Percentiles rank a stretch among this genome's conserved stretches.
Evolutionary conservation across 352 stramenopile genomes (phyloP).

Genomic region (Phytophthora sansomeana): DNA sequence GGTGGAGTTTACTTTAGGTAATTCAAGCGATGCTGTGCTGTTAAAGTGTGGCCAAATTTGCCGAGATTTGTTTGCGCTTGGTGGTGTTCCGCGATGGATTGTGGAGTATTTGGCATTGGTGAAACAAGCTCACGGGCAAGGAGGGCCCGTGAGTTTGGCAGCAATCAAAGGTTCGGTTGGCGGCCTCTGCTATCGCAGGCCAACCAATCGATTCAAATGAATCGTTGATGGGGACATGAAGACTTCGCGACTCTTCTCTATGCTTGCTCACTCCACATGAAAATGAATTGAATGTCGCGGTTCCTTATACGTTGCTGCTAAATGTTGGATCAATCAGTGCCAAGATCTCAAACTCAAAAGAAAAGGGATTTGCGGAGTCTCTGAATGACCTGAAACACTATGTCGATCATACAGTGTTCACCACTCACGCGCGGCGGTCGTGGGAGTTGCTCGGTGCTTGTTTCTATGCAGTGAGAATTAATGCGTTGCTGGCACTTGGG

Average conservation of each 20-base stretch:
- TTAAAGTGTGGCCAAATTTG: not conserved
- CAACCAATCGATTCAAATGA: not conserved
- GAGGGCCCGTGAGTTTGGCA: not conserved
- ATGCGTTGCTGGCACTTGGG: conserved; percentile 39
- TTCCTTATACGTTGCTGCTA: conserved; percentile 21
- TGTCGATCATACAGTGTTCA: conserved; percentile 8
- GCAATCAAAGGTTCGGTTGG: conserved; percentile 17
- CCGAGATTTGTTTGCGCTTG: not conserved
- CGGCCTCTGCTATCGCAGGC: conserved; percentile 11
- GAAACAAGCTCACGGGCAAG: not conserved
- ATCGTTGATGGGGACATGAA: conserved; percentile 16
- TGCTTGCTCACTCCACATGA: conserved; percentile 30
- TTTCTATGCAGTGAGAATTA: conserved; percentile 50
- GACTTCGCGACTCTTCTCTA: conserved; percentile 38
- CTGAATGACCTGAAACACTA: too few relatives aligned
- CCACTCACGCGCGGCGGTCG: conserved; percentile 6
- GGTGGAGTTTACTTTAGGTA: too few relatives aligned
- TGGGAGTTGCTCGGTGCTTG: conserved; percentile 43
- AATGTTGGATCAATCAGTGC: too few relatives aligned
- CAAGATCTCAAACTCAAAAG: not conserved
- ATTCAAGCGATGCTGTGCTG: not conserved
- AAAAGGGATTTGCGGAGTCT: conserved; percentile 7
- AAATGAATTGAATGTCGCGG: conserved; percentile 16
- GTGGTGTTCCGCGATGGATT: conserved; percentile 17
- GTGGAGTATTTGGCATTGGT: conserved; percentile 1